phyloP scores from a whole-genome alignment of 805 yeast species.

The Blastobotrys peoriensis region DNA sequence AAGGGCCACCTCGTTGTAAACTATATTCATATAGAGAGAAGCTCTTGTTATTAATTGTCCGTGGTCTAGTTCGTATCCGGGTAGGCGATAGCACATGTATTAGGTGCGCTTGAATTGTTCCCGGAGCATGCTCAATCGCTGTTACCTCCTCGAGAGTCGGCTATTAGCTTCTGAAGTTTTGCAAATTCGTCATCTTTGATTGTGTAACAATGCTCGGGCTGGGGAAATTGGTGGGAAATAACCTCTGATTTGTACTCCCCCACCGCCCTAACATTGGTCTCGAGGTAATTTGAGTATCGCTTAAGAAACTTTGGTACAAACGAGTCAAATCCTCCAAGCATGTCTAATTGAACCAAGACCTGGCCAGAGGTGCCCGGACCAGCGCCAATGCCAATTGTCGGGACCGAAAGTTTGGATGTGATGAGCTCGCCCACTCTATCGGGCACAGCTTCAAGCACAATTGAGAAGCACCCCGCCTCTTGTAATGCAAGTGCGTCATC shows the following conservation, averaged over 20 bases:
- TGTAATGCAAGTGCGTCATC: constrained; percentile 67
- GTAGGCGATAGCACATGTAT: too few relatives aligned
- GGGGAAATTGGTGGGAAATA: constrained; percentile 51
- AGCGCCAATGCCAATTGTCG: constrained; percentile 95
- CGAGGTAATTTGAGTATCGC: constrained; percentile 49
- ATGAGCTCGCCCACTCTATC: constrained; percentile 58
- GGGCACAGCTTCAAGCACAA: constrained; percentile 86
- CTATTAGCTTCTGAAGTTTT: constrained; percentile 31
- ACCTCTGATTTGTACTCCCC: constrained; percentile 57
- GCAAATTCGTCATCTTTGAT: constrained; percentile 59
- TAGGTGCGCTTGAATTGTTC: too few relatives aligned
- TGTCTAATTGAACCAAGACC: constrained; percentile 80
- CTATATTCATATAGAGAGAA: too few relatives aligned
- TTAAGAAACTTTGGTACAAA: constrained; percentile 70
- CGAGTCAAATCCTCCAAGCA: constrained; percentile 59
- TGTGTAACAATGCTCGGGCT: constrained; percentile 57
- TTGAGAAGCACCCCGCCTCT: constrained; percentile 66
- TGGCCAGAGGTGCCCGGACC: constrained; percentile 83
- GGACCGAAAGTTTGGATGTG: constrained; percentile 54
- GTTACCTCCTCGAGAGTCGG: too few relatives aligned
- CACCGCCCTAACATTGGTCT: constrained; percentile 46
- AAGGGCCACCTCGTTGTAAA: too few relatives aligned
- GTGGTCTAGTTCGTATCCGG: too few relatives aligned
- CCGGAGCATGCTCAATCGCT: too few relatives aligned
- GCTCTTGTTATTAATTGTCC: too few relatives aligned